These are phyloP conservation scores for Thelonectria discophora DNA, from an alignment of 2,329 filamentous ascomycete species.

Conservation along the genomic window DNA sequence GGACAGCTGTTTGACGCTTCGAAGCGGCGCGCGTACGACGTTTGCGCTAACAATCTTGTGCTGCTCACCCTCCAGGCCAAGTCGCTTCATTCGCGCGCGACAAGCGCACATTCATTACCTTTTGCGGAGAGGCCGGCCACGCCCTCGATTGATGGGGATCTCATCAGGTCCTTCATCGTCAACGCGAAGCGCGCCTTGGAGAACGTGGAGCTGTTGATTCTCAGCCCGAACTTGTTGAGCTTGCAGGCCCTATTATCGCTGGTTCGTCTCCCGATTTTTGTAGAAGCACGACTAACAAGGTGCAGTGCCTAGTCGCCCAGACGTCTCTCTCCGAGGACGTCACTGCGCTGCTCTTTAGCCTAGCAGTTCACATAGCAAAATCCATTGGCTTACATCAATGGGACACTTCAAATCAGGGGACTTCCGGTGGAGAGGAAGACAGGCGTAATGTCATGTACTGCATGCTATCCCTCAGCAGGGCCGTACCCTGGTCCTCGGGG, in stretches of 20 bases:
- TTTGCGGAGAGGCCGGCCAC: background rate
- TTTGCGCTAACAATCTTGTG: conserved; percentile 23
- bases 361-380: conserved; percentile 19
- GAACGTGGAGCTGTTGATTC: conserved; percentile 19
- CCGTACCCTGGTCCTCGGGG: conserved; percentile 14
- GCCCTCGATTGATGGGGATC: conserved; percentile 16
- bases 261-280: background rate
- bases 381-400: conserved; percentile 18
- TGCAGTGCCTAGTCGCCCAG: conserved; percentile 12
- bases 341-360: conserved; percentile 15
- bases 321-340: conserved; percentile 20
- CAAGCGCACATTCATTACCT: background rate
- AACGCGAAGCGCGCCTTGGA: conserved; percentile 22
- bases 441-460: conserved; percentile 18
- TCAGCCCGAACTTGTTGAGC: conserved; percentile 12
- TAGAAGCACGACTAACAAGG: background rate
- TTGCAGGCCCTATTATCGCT: conserved; percentile 16
- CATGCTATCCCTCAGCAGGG: conserved; percentile 8
- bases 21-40: conserved; percentile 18
- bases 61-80: conserved; percentile 23
- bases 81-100: conserved; percentile 13
- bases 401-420: background rate
- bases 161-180: conserved; percentile 15
- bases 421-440: background rate
- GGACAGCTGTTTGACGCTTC: background rate